These are phyloP conservation scores for Lentinus tigrinus DNA, from an alignment of 768 basidiomycete genomes.

Conservation along the genomic window DNA sequence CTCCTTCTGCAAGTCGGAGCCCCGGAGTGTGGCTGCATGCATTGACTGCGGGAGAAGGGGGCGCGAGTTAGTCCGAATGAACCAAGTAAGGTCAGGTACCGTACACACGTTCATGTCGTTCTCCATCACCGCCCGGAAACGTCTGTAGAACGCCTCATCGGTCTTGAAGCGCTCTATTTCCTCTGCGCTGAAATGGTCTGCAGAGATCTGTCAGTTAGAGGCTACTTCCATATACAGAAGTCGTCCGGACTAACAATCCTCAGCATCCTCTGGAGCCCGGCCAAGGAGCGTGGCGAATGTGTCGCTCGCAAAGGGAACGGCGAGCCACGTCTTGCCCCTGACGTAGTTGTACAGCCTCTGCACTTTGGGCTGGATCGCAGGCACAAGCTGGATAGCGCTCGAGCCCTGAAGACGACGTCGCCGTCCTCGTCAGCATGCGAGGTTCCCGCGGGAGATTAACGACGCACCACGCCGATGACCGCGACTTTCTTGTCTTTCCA, in stretches of 20 bases:
- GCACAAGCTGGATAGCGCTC: slow-evolving; percentile 59
- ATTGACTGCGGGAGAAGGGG: slow-evolving; percentile 36
- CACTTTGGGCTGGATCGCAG: slow-evolving; percentile 54
- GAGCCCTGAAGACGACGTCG: slow-evolving; percentile 45
- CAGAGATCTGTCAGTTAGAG: not conserved
- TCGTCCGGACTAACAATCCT: slow-evolving; percentile 40
- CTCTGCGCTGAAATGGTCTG: slow-evolving; percentile 33
- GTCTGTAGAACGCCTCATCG: slow-evolving; percentile 45
- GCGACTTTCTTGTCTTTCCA: slow-evolving; percentile 56
- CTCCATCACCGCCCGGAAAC: slow-evolving; percentile 50
- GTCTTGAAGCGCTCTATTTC: slow-evolving; percentile 46
- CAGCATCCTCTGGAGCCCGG: slow-evolving; percentile 31
- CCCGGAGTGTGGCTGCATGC: slow-evolving; percentile 37
- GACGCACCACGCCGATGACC: slow-evolving; percentile 58
- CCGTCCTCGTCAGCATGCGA: not conserved
- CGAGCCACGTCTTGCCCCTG: slow-evolving; percentile 59
- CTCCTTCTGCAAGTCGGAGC: slow-evolving; percentile 37
- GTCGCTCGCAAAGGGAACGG: slow-evolving; percentile 42
- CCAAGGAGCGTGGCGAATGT: slow-evolving; percentile 39
- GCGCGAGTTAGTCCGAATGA: not conserved
- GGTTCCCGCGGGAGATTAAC: not conserved
- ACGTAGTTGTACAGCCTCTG: slow-evolving; percentile 53
- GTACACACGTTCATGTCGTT: slow-evolving; percentile 47
- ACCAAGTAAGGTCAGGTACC: not conserved
- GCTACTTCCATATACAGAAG: not conserved